These are phyloP conservation scores for Calamus simplicifolius DNA, from an alignment of 176 grass and related monocot species.

Conservation along the genomic window DNA sequence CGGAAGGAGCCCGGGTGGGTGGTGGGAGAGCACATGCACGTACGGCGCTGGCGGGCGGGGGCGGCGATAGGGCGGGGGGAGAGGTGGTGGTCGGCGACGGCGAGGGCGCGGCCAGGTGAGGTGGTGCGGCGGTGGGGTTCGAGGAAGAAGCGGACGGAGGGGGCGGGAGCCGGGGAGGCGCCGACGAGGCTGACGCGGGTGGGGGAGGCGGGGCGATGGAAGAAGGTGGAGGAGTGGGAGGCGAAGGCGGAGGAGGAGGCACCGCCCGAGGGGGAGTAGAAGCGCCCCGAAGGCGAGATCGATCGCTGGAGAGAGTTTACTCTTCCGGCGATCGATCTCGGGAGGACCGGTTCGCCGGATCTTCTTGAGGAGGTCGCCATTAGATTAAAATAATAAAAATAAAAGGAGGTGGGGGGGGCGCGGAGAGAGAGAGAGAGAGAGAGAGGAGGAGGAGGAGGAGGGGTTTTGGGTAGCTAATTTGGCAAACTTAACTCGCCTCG, in stretches of 20 bases:
- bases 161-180: neutral
- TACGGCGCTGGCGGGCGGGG: neutral
- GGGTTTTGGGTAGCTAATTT: neutral
- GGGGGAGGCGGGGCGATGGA: constrained; percentile 30
- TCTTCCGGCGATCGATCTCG: neutral
- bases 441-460: neutral
- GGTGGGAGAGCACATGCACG: constrained; percentile 65
- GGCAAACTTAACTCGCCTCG: constrained; percentile 7
- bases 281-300: neutral
- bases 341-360: constrained; percentile 18
- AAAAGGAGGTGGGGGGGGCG: neutral
- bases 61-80: neutral
- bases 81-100: constrained; percentile 12
- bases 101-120: constrained; percentile 15
- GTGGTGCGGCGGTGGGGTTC: neutral
- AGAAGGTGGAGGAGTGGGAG: constrained; percentile 4
- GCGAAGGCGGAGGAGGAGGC: constrained; percentile 14
- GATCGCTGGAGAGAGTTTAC: neutral
- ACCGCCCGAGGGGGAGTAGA: no score
- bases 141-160: constrained; percentile 15
- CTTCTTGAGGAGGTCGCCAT: constrained; percentile 24
- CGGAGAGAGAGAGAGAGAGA: neutral
- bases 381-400: neutral
- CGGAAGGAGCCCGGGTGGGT: constrained; percentile 65
- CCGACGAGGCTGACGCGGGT: constrained; percentile 33